Evolutionary conservation across 2,329 filamentous ascomycete genomes (phyloP).

Genomic region (Paecilomyces sp.): DNA sequence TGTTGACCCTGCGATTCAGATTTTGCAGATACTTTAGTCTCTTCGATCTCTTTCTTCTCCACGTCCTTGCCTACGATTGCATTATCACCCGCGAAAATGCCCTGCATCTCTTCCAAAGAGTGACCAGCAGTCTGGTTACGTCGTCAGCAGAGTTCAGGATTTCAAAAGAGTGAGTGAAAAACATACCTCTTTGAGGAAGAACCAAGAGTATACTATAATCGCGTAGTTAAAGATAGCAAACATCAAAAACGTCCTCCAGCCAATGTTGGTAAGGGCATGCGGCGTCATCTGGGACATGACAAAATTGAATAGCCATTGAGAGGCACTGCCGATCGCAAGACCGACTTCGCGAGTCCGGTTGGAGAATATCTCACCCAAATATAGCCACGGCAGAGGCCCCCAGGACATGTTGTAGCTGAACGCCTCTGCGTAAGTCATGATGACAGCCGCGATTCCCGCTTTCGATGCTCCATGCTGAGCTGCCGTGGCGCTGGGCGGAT

Average conservation of each 20-base stretch:
- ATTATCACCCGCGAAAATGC: conserved; percentile 21
- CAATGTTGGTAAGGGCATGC: conserved; percentile 40
- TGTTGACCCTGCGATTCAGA: not conserved
- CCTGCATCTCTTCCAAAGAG: conserved; percentile 40
- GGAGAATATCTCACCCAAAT: conserved; percentile 31
- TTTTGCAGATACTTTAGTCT: not conserved
- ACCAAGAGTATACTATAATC: conserved; percentile 37
- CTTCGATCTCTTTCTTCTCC: not conserved
- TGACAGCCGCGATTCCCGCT: conserved; percentile 40
- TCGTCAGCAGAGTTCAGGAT: not conserved
- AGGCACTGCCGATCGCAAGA: conserved; percentile 26
- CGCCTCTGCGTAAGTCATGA: conserved; percentile 47
- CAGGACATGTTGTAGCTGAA: conserved; percentile 34
- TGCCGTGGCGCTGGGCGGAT: conserved; percentile 30
- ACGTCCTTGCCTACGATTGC: not conserved
- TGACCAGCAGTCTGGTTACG: conserved; percentile 32
- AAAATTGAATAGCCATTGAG: conserved; percentile 35
- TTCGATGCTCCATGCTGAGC: conserved; percentile 23
- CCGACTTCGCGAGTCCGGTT: conserved; percentile 28
- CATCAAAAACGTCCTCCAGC: conserved; percentile 46
- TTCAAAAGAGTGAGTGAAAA: not conserved
- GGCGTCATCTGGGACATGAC: conserved; percentile 33
- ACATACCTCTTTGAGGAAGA: conserved; percentile 34
- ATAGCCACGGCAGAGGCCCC: conserved; percentile 31
- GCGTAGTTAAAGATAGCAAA: conserved; percentile 44